Evolutionary conservation across 108 stramenopile species (phyloP).

Genomic region (Licmophora abbreviata): DNA sequence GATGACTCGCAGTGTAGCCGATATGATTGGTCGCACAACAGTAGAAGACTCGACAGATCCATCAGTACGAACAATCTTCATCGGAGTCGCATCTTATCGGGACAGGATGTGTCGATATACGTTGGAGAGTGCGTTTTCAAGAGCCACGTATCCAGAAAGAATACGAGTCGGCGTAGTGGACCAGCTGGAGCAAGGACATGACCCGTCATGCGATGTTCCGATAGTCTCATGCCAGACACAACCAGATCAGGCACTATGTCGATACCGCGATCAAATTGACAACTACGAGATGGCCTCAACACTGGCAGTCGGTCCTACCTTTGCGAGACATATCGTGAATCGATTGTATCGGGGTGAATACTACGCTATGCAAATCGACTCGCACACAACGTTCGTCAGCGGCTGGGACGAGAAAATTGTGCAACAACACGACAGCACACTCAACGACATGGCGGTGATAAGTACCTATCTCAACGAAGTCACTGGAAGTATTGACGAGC

Average conservation of each 20-base stretch:
- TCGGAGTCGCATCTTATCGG: slow-evolving; percentile 37
- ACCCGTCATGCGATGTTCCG: slow-evolving; percentile 37
- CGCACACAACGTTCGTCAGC: slow-evolving; percentile 83
- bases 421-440: slow-evolving; percentile 60
- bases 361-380: slow-evolving; percentile 92
- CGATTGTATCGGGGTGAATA: slow-evolving; percentile 89
- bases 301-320: slow-evolving; percentile 78
- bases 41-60: not conserved
- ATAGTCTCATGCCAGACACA: slow-evolving; percentile 38
- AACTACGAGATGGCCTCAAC: slow-evolving; percentile 48
- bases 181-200: slow-evolving; percentile 18
- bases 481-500: slow-evolving; percentile 40
- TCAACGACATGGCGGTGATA: slow-evolving; percentile 89
- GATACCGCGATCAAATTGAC: slow-evolving; percentile 52
- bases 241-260: slow-evolving; percentile 62
- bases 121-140: slow-evolving; percentile 24
- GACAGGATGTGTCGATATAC: slow-evolving; percentile 33
- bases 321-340: slow-evolving; percentile 81
- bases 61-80: slow-evolving; percentile 36
- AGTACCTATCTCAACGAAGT: slow-evolving; percentile 75
- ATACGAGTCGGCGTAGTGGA: slow-evolving; percentile 46
- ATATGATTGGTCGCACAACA: slow-evolving; percentile 2
- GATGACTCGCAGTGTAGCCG: not conserved
- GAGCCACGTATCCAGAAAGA: slow-evolving; percentile 45
- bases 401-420: slow-evolving; percentile 86